Evolutionary conservation across 305 asterid species (phyloP).

Genomic region (Fraxinus floribunda): DNA sequence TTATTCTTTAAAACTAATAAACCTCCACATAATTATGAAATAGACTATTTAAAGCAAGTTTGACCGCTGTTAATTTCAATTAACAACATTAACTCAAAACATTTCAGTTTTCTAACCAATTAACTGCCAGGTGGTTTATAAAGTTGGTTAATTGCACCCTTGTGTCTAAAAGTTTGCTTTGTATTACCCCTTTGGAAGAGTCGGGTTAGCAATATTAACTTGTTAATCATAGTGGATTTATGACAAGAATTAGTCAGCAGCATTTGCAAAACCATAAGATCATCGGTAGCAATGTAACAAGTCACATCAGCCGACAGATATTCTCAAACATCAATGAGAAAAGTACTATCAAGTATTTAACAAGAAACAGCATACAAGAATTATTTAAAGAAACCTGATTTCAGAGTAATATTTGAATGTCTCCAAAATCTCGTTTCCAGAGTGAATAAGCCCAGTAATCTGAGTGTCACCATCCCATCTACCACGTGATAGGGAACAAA

Average conservation of each 20-base stretch:
- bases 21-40: not conserved
- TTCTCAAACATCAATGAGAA: not conserved
- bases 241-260: not conserved
- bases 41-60: not conserved
- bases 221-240: not conserved
- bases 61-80: not conserved
- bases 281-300: not conserved
- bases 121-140: not conserved
- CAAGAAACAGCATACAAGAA: conserved; percentile 18
- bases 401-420: conserved; percentile 74
- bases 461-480: conserved; percentile 88
- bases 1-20: not conserved
- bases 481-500: conserved; percentile 83
- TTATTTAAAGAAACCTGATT: conserved; percentile 55
- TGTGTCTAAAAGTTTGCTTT: not conserved
- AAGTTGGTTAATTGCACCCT: not conserved
- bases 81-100: not conserved
- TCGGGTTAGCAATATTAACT: not conserved
- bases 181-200: not conserved
- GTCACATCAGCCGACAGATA: not conserved
- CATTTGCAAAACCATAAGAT: not conserved
- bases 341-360: not conserved
- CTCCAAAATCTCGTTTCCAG: conserved; percentile 88
- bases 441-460: conserved; percentile 67
- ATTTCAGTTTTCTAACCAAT: not conserved